phyloP scores from a whole-genome alignment of 2,329 filamentous ascomycete species.

The Clonostachys byssicola region DNA sequence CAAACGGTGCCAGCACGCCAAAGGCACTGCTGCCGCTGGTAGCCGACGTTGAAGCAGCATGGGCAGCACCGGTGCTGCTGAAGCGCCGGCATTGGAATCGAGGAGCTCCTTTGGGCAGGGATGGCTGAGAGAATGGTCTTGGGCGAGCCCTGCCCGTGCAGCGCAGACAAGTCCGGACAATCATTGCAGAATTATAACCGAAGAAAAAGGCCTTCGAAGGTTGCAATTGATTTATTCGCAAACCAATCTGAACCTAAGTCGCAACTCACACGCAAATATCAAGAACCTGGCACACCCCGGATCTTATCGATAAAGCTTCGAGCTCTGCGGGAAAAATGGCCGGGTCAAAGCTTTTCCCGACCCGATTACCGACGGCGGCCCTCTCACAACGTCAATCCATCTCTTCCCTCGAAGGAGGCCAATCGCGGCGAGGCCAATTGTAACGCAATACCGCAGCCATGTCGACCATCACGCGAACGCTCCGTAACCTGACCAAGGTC shows the following conservation, averaged over 20 bases:
- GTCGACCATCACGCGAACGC: constrained; percentile 86
- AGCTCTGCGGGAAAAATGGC: too few species aligned
- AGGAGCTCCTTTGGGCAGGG: constrained; percentile 12
- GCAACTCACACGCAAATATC: too few species aligned
- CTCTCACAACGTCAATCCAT: constrained; percentile 3
- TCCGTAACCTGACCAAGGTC: constrained; percentile 82
- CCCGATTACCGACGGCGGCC: background rate
- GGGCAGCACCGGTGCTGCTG: constrained; percentile 13
- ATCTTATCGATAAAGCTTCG: too few species aligned
- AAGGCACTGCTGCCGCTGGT: constrained; percentile 9
- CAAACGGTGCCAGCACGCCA: constrained; percentile 47
- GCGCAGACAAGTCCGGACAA: constrained; percentile 25
- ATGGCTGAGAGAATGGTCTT: background rate
- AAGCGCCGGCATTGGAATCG: constrained; percentile 11
- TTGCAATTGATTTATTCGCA: too few species aligned
- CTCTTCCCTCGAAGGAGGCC: background rate
- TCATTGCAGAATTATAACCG: constrained; percentile 14
- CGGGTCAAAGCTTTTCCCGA: too few species aligned
- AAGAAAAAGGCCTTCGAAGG: too few species aligned
- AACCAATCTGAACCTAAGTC: too few species aligned
- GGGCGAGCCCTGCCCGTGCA: constrained; percentile 16
- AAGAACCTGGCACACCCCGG: too few species aligned
- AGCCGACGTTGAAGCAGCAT: constrained; percentile 19
- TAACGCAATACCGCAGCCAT: constrained; percentile 48
- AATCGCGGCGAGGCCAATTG: constrained; percentile 15